Evolutionary conservation across 2,329 filamentous ascomycete genomes (phyloP).

Genomic region (Endoconidiophora polonica): DNA sequence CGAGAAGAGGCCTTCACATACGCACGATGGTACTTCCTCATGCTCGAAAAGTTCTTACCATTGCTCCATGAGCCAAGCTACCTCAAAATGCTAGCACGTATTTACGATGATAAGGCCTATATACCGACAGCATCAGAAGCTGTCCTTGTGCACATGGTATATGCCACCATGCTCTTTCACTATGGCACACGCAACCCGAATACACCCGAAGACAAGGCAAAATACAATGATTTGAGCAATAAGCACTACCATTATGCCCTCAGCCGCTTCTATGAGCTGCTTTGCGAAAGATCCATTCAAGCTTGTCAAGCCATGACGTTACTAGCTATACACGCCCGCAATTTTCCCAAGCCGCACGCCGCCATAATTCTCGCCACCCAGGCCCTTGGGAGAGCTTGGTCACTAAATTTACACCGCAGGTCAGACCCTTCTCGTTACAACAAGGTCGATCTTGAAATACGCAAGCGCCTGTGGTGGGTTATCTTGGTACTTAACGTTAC

Average conservation of each 20-base stretch:
- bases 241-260: slow-evolving; percentile 64
- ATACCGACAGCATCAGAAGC: slow-evolving; percentile 45
- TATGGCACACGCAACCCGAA: slow-evolving; percentile 53
- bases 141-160: slow-evolving; percentile 62
- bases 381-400: slow-evolving; percentile 52
- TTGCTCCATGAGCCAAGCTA: slow-evolving; percentile 63
- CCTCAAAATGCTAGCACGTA: slow-evolving; percentile 42
- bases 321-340: slow-evolving; percentile 55
- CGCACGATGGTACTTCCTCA: slow-evolving; percentile 59
- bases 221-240: slow-evolving; percentile 50
- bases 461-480: slow-evolving; percentile 65
- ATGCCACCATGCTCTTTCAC: slow-evolving; percentile 63
- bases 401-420: slow-evolving; percentile 58
- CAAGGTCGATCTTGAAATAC: slow-evolving; percentile 53
- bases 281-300: slow-evolving; percentile 42
- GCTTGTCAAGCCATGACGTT: slow-evolving; percentile 59
- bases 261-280: slow-evolving; percentile 49
- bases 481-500: slow-evolving; percentile 49
- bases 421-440: slow-evolving; percentile 24
- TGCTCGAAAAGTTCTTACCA: slow-evolving; percentile 55
- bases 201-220: slow-evolving; percentile 33
- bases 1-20: slow-evolving; percentile 50
- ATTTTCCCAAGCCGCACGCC: slow-evolving; percentile 63
- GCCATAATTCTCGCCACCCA: slow-evolving; percentile 51
- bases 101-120: slow-evolving; percentile 55